These are phyloP conservation scores for Obelidium mucronatum DNA, from an alignment of 192 early-diverging fungal genomes.

Conservation along the genomic window DNA sequence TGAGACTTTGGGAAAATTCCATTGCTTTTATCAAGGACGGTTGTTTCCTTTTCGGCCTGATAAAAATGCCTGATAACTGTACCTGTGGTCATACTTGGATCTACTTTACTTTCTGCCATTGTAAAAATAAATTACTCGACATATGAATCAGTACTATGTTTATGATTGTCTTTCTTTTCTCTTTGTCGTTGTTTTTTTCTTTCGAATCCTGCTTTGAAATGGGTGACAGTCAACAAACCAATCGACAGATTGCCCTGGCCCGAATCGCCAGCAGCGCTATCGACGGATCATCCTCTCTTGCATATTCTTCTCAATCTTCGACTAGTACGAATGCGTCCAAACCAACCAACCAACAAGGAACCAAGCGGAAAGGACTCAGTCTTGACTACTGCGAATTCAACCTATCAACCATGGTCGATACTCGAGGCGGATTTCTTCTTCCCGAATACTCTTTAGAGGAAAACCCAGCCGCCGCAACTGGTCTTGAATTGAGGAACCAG, in stretches of 20 bases:
- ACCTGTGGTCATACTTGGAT: no score
- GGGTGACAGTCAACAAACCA: no score
- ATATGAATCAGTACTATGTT: no score
- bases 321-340: background rate
- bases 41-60: no score
- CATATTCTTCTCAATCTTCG: background rate
- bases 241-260: background rate
- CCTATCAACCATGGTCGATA: constrained; percentile 84
- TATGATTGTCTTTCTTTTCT: no score
- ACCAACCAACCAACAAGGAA: background rate
- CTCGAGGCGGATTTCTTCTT: constrained; percentile 84
- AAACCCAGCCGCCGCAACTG: background rate
- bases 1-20: no score
- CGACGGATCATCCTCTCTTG: background rate
- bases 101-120: no score
- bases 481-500: background rate
- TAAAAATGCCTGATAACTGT: no score
- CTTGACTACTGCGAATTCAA: constrained; percentile 83
- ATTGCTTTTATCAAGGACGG: no score
- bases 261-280: background rate
- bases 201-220: no score
- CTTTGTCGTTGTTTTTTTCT: no score
- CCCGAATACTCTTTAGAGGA: constrained; percentile 42
- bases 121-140: no score
- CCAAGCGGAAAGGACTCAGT: constrained; percentile 37